phyloP scores from a whole-genome alignment of 2,329 filamentous ascomycete species.

The Aspergillus ustus region DNA sequence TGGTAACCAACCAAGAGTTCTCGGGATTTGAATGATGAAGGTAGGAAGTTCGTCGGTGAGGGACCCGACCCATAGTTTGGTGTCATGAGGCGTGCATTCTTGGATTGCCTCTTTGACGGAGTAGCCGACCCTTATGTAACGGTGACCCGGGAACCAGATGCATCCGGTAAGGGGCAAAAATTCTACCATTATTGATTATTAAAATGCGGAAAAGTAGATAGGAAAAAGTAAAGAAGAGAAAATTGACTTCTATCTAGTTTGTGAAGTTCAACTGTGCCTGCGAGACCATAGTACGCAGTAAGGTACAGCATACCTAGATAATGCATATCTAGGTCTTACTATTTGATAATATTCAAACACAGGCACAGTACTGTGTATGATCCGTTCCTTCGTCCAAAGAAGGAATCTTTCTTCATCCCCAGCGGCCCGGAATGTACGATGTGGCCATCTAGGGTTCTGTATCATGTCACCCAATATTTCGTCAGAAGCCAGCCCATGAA shows the following conservation, averaged over 20 bases:
- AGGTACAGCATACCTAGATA: background rate
- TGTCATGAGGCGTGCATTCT: background rate
- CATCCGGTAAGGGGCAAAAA: background rate
- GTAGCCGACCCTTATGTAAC: background rate
- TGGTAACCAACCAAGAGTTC: background rate
- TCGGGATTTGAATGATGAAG: background rate
- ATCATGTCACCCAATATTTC: slow-evolving; percentile 15
- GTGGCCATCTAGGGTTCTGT: slow-evolving; percentile 3
- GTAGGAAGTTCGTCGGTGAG: background rate
- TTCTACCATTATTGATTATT: background rate
- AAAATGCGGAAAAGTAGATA: background rate
- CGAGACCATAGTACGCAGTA: background rate
- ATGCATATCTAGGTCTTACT: background rate
- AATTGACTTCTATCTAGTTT: slow-evolving; percentile 10
- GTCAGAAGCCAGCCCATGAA: slow-evolving; percentile 14
- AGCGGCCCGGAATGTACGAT: slow-evolving; percentile 22
- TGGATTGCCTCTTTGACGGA: background rate
- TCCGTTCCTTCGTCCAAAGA: slow-evolving; percentile 1
- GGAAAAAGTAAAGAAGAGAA: background rate
- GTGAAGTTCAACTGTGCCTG: background rate
- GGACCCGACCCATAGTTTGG: background rate
- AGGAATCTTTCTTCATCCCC: slow-evolving; percentile 4
- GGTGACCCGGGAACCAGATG: background rate
- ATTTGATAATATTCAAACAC: background rate
- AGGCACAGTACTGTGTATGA: background rate